phyloP scores from a whole-genome alignment of 2,329 filamentous ascomycete species.

The Knufia fluminis region DNA sequence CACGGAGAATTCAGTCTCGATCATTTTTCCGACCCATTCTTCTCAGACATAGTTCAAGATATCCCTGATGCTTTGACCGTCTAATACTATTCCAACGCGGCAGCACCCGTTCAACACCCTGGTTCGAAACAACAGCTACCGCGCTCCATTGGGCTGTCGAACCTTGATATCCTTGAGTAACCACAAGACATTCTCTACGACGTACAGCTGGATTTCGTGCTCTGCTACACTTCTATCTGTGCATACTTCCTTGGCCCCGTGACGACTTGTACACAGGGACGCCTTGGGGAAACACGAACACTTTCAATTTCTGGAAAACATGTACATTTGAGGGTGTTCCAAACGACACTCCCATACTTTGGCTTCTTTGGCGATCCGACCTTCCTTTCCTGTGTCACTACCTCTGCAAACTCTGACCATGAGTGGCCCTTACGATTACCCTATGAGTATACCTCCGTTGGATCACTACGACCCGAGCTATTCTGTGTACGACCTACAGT shows the following conservation, averaged over 20 bases:
- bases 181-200: conserved; percentile 3
- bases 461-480: conserved; percentile 17
- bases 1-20: not conserved
- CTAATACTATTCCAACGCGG: not conserved
- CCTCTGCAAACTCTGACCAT: conserved; percentile 9
- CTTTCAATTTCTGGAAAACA: not conserved
- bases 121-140: not conserved
- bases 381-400: conserved; percentile 4
- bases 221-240: not conserved
- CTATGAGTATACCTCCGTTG: conserved; percentile 18
- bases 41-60: not conserved
- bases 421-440: conserved; percentile 21
- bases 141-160: not conserved
- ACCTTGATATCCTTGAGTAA: not conserved
- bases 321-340: conserved; percentile 4
- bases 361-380: not conserved
- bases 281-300: not conserved
- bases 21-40: not conserved
- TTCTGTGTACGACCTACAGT: conserved; percentile 21
- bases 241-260: not conserved
- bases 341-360: not conserved
- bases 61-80: not conserved
- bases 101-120: not conserved
- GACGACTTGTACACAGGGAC: not conserved
- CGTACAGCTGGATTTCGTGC: conserved; percentile 1